phyloP scores from a whole-genome alignment of 2,329 filamentous ascomycete species.

The Epichloe coenophiala region DNA sequence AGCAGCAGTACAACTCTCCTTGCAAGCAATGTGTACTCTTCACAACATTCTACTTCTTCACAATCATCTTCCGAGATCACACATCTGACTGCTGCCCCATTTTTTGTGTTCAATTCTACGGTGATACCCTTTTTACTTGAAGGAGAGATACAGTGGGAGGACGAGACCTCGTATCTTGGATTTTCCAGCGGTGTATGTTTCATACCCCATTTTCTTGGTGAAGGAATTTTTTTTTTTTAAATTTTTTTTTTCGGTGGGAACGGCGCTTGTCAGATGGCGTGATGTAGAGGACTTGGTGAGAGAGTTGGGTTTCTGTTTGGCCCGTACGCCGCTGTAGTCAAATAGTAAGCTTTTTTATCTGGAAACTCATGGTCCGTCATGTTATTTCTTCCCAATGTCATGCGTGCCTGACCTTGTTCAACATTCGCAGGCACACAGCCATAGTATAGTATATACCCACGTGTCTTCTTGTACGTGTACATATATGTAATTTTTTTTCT shows the following conservation, averaged over 20 bases:
- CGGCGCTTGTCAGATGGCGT: background rate
- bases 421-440: too few species aligned
- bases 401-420: too few species aligned
- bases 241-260: too few species aligned
- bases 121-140: slow-evolving; percentile 19
- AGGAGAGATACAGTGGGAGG: background rate
- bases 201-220: background rate
- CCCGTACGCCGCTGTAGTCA: too few species aligned
- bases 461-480: too few species aligned
- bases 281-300: background rate
- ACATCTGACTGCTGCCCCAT: slow-evolving; percentile 7
- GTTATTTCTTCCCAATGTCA: too few species aligned
- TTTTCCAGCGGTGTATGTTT: background rate
- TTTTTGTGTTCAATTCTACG: slow-evolving; percentile 17
- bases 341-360: too few species aligned
- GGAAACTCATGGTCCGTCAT: too few species aligned
- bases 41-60: slow-evolving; percentile 1
- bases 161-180: background rate
- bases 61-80: slow-evolving; percentile 8
- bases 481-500: rapidly evolving
- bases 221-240: background rate
- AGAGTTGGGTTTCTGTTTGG: too few species aligned
- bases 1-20: background rate
- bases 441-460: too few species aligned
- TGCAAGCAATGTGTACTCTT: background rate